A percentile compares a stretch with the other conserved stretches of the same genome.
These are phyloP conservation scores for Solanum sejunctum DNA, from an alignment of 257 asterid genomes.

Conservation along the genomic window DNA sequence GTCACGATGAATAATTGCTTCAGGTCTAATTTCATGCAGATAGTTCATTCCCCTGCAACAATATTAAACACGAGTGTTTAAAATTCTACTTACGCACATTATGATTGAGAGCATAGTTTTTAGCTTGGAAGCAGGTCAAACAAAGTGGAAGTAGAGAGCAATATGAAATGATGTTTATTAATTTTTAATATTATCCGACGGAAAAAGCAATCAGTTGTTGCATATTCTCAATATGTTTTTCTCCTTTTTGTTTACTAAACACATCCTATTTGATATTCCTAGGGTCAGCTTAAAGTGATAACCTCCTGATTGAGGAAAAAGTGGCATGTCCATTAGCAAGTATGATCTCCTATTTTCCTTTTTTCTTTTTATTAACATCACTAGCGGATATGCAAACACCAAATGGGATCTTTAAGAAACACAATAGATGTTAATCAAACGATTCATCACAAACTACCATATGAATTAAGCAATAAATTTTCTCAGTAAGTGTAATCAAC, in stretches of 20 bases:
- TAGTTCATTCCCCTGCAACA: slow-evolving; percentile 89
- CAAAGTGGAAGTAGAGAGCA: background rate
- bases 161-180: background rate
- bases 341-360: background rate
- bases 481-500: background rate
- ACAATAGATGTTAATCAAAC: background rate
- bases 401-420: background rate
- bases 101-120: background rate
- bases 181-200: background rate
- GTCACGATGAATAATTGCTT: slow-evolving; percentile 84
- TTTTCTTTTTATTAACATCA: background rate
- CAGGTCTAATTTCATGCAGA: slow-evolving; percentile 72
- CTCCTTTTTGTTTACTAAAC: background rate
- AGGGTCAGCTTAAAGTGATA: background rate
- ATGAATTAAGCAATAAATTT: background rate
- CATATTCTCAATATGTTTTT: background rate
- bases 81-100: background rate
- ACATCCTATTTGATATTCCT: background rate
- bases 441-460: background rate
- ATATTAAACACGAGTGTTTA: background rate
- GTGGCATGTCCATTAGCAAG: background rate
- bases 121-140: background rate
- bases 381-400: background rate
- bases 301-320: background rate
- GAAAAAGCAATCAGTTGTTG: background rate